phyloP scores from a whole-genome alignment of 306 rosid species.

The Casuarina equisetifolia region DNA sequence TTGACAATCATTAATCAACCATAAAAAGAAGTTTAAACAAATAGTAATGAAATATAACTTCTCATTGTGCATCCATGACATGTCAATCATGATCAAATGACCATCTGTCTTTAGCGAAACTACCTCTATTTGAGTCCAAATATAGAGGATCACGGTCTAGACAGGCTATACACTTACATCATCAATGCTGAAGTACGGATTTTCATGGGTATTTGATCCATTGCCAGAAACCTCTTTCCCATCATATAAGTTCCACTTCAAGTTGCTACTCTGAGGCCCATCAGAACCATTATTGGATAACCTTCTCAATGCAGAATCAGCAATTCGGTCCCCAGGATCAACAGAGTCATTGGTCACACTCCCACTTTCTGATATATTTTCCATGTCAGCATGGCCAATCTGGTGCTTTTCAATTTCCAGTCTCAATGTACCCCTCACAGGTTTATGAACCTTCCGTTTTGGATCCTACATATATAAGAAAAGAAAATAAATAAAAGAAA shows the following conservation, averaged over 20 bases:
- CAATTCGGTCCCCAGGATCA: conserved; percentile 66
- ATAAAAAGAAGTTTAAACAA: not conserved
- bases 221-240: conserved; percentile 64
- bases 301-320: conserved; percentile 64
- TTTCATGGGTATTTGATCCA: conserved; percentile 64
- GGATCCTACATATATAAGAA: conserved; percentile 69
- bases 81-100: not conserved
- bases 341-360: conserved; percentile 76
- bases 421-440: conserved; percentile 88
- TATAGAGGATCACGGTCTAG: not conserved
- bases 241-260: conserved; percentile 57
- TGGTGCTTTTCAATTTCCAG: conserved; percentile 96
- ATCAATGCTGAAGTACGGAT: conserved; percentile 52
- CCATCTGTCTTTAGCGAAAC: too few relatives aligned
- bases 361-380: conserved; percentile 85
- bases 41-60: not conserved
- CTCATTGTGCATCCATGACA: not conserved
- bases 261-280: conserved; percentile 73
- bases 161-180: conserved; percentile 60
- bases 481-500: conserved; percentile 20
- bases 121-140: not conserved
- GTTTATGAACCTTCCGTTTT: conserved; percentile 89
- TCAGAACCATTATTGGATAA: conserved; percentile 69
- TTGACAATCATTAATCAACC: not conserved
- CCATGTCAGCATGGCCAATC: conserved; percentile 72